Conservation (phyloP, 768 basidiomycete species). For the Roridomyces roridus region DNA sequence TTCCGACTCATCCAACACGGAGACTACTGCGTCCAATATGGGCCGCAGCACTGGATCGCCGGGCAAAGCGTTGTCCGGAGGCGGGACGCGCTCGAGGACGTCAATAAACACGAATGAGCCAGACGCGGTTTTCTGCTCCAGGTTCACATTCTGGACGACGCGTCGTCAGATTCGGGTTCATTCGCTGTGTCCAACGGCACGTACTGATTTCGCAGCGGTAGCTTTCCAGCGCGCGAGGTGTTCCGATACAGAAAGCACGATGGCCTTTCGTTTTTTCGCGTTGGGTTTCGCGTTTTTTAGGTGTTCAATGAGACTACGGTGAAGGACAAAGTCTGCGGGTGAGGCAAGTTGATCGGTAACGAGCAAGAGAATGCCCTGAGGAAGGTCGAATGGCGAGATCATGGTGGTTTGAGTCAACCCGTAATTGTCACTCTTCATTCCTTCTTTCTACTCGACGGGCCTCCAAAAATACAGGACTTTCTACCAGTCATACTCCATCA, state of each 20-base stretch:
- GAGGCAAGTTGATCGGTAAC: slow-evolving; percentile 75
- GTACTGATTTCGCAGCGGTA: slow-evolving; percentile 66
- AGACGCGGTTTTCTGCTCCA: slow-evolving; percentile 42
- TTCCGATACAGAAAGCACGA: slow-evolving; percentile 66
- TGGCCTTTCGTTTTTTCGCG: slow-evolving; percentile 35
- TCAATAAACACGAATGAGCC: slow-evolving; percentile 62
- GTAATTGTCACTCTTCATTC: too few relatives aligned
- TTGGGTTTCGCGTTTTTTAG: slow-evolving; percentile 45
- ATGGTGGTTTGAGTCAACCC: too few relatives aligned
- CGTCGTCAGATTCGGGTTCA: not conserved
- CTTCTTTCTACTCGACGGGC: too few relatives aligned
- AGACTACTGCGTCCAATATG: slow-evolving; percentile 43
- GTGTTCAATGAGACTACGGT: slow-evolving; percentile 55
- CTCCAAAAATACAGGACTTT: too few relatives aligned
- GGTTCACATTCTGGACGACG: slow-evolving; percentile 42
- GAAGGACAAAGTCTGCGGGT: slow-evolving; percentile 77
- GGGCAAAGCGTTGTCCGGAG: slow-evolving; percentile 24
- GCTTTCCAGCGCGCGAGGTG: slow-evolving; percentile 66
- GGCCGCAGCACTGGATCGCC: slow-evolving; percentile 34
- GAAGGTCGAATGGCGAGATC: slow-evolving; percentile 60
- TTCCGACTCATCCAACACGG: slow-evolving; percentile 25
- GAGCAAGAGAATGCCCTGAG: slow-evolving; percentile 57
- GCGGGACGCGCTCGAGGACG: slow-evolving; percentile 44
- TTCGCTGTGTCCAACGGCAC: slow-evolving; percentile 30
- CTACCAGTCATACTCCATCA: not conserved